Conservation (phyloP, 2,329 filamentous ascomycete genomes). For the Aspergillus pseudonomiae region DNA sequence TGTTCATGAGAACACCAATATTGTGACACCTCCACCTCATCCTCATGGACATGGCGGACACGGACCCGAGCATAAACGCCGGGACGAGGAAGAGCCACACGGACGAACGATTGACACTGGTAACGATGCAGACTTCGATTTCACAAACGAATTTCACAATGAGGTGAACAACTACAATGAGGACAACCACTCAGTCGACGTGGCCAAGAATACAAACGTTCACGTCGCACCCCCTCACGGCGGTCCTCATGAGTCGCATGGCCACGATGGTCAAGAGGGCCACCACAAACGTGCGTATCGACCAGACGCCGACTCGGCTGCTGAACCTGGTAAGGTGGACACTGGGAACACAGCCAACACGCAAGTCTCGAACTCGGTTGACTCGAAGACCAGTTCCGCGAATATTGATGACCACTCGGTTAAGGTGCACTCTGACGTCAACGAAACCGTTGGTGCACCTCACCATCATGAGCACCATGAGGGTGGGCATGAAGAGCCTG, state of each 20-base stretch:
- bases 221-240: constrained; percentile 9
- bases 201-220: constrained; percentile 15
- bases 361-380: not conserved
- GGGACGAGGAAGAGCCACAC: not conserved
- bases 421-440: not conserved
- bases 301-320: not conserved
- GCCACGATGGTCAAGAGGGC: not conserved
- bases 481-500: not conserved
- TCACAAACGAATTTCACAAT: constrained; percentile 8
- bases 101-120: constrained; percentile 25
- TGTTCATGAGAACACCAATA: not conserved
- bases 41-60: constrained; percentile 9
- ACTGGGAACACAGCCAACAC: constrained; percentile 1
- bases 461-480: constrained; percentile 4
- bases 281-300: not conserved
- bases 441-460: not conserved
- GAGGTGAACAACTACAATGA: constrained; percentile 22
- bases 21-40: not conserved
- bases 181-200: constrained; percentile 29
- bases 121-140: constrained; percentile 8
- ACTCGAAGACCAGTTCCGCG: not conserved
- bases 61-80: not conserved
- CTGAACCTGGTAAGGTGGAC: constrained; percentile 10
- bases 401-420: constrained; percentile 17
- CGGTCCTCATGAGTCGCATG: not conserved